phyloP scores from a whole-genome alignment of 1,284 basidiomycete genomes.

The Mrakiaceae sp. region DNA sequence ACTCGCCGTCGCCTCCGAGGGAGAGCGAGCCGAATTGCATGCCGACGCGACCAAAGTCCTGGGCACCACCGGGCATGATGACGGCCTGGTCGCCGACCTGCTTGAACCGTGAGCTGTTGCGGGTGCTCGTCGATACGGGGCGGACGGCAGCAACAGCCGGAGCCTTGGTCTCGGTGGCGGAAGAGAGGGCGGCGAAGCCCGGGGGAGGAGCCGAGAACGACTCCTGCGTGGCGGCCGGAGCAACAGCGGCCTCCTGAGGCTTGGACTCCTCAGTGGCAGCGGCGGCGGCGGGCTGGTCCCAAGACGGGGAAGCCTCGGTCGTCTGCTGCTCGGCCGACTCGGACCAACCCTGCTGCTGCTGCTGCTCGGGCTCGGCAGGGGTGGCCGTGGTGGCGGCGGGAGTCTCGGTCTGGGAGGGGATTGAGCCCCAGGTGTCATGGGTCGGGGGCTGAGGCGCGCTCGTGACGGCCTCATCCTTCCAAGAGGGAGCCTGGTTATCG shows the following conservation, averaged over 20 bases:
- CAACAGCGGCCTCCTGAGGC: conserved; percentile 12
- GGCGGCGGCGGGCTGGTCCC: conserved; percentile 1
- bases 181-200: conserved; percentile 33
- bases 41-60: conserved; percentile 30
- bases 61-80: conserved; percentile 31
- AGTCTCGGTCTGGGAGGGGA: neutral
- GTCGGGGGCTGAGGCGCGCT: conserved; percentile 7
- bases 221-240: conserved; percentile 10
- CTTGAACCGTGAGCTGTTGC: conserved; percentile 33
- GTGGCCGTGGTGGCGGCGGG: conserved; percentile 1
- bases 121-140: conserved; percentile 26
- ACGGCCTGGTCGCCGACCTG: conserved; percentile 35
- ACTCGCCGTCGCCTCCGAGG: conserved; percentile 33
- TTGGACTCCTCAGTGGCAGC: neutral
- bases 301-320: conserved; percentile 7
- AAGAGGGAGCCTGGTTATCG: conserved; percentile 6
- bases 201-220: conserved; percentile 25
- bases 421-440: conserved; percentile 1
- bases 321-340: conserved; percentile 8
- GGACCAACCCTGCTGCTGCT: conserved; percentile 13
- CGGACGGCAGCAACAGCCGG: conserved; percentile 21
- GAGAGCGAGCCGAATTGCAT: conserved; percentile 37
- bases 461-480: conserved; percentile 14
- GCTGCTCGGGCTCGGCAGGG: conserved; percentile 17
- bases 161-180: conserved; percentile 11